These are phyloP conservation scores for Sugiyamaella sp. DNA, from an alignment of 1,139 yeast genomes.

Conservation along the genomic window DNA sequence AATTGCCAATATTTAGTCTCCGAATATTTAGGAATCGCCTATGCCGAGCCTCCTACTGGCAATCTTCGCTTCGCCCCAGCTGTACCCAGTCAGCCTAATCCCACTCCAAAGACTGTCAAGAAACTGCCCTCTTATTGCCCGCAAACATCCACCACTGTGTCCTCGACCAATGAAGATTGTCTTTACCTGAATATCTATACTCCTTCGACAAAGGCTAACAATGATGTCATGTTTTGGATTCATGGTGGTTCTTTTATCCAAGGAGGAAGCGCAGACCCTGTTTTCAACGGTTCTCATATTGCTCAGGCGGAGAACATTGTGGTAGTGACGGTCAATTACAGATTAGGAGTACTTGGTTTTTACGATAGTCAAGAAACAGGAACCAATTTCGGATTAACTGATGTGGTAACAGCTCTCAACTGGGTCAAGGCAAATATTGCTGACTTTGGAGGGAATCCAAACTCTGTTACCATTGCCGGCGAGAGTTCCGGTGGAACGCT, in stretches of 20 bases:
- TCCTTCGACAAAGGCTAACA: constrained; percentile 25
- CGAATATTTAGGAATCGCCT: constrained; percentile 14
- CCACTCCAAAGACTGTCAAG: background rate
- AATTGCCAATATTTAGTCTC: constrained; percentile 6
- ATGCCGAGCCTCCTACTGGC: constrained; percentile 13
- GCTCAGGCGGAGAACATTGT: constrained; percentile 40
- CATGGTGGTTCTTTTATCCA: constrained; percentile 46
- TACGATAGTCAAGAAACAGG: constrained; percentile 34
- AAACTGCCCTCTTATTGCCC: constrained; percentile 30
- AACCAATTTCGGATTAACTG: constrained; percentile 43
- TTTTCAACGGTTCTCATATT: constrained; percentile 40
- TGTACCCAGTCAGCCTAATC: background rate
- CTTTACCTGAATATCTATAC: constrained; percentile 36
- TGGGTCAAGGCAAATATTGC: constrained; percentile 45
- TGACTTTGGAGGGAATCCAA: constrained; percentile 44
- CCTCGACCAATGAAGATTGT: constrained; percentile 34
- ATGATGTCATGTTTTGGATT: constrained; percentile 43
- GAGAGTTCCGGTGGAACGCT: constrained; percentile 46
- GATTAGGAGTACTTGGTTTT: constrained; percentile 45
- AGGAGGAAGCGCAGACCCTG: constrained; percentile 41
- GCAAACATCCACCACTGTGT: constrained; percentile 23
- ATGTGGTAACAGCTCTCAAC: constrained; percentile 41
- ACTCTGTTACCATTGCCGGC: constrained; percentile 43
- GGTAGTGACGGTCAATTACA: constrained; percentile 45
- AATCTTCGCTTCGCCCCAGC: constrained; percentile 11